These are phyloP conservation scores for Termitomyces sp. DNA, from an alignment of 768 basidiomycete genomes.

Conservation along the genomic window DNA sequence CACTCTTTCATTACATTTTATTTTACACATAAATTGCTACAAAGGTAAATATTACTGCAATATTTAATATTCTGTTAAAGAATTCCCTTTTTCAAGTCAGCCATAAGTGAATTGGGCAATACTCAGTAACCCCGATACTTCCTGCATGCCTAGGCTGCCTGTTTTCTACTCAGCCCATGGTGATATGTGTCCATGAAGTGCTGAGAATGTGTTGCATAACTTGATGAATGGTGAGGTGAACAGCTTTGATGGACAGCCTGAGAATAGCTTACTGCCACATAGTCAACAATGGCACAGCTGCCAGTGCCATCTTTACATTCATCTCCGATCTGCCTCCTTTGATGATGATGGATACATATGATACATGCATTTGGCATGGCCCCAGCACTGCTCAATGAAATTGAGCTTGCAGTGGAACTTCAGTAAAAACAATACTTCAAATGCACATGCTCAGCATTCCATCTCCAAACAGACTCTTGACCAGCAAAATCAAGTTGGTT, in stretches of 20 bases:
- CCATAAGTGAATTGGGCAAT: too few relatives aligned
- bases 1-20: too few relatives aligned
- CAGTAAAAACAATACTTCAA: slow-evolving; percentile 6
- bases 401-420: slow-evolving; percentile 12
- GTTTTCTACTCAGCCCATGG: neutral
- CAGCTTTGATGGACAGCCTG: neutral
- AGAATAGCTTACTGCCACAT: slow-evolving; percentile 4
- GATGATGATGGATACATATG: slow-evolving; percentile 6
- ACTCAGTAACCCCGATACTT: slow-evolving; percentile 16
- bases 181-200: slow-evolving; percentile 19
- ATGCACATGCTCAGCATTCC: neutral
- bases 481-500: slow-evolving; percentile 38
- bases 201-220: slow-evolving; percentile 12
- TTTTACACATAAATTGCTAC: too few relatives aligned
- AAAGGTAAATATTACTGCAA: too few relatives aligned
- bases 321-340: slow-evolving; percentile 6
- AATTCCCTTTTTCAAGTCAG: too few relatives aligned
- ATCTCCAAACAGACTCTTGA: slow-evolving; percentile 28
- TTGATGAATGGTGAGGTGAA: neutral
- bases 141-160: neutral
- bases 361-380: slow-evolving; percentile 8
- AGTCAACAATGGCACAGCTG: neutral
- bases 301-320: slow-evolving; percentile 2
- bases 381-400: slow-evolving; percentile 14
- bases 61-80: too few relatives aligned